A percentile compares a stretch with the other conserved stretches of the same genome.
Conservation (phyloP, 2,329 filamentous ascomycete genomes). For the Basipetospora chlamydospora region DNA sequence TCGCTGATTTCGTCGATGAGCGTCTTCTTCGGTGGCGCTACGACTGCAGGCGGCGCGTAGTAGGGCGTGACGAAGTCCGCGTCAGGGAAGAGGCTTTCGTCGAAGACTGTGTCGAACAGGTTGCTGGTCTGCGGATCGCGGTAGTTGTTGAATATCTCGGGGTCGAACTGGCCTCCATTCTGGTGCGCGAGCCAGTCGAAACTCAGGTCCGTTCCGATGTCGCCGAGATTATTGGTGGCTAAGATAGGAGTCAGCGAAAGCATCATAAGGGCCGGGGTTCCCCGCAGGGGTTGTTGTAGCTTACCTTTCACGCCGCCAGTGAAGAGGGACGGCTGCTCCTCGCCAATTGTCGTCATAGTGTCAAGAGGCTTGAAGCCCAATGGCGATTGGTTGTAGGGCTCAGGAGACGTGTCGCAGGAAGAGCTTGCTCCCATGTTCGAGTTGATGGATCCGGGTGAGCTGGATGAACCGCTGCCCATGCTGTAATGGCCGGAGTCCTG, state of each 20-base stretch:
- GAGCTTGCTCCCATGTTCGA: conserved; percentile 45
- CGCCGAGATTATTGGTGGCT: conserved; percentile 10
- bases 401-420: conserved; percentile 64
- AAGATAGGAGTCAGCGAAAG: conserved; percentile 8
- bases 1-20: conserved; percentile 63
- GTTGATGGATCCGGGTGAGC: conserved; percentile 49
- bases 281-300: no score
- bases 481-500: conserved; percentile 35
- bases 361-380: conserved; percentile 49
- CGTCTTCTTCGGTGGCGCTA: conserved; percentile 40
- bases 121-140: conserved; percentile 79
- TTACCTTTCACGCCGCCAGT: not conserved
- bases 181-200: conserved; percentile 67
- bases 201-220: conserved; percentile 24
- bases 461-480: conserved; percentile 35
- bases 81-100: conserved; percentile 56
- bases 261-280: no score
- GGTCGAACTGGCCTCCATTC: conserved; percentile 78
- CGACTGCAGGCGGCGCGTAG: conserved; percentile 38
- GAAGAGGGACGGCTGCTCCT: conserved; percentile 29
- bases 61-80: conserved; percentile 75
- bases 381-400: conserved; percentile 60
- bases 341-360: conserved; percentile 48
- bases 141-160: conserved; percentile 82
- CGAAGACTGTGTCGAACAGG: conserved; percentile 53